Base-by-base conservation (phyloP, 2,329 filamentous ascomycete species). In the Ceratocystis huliohia region DNA sequence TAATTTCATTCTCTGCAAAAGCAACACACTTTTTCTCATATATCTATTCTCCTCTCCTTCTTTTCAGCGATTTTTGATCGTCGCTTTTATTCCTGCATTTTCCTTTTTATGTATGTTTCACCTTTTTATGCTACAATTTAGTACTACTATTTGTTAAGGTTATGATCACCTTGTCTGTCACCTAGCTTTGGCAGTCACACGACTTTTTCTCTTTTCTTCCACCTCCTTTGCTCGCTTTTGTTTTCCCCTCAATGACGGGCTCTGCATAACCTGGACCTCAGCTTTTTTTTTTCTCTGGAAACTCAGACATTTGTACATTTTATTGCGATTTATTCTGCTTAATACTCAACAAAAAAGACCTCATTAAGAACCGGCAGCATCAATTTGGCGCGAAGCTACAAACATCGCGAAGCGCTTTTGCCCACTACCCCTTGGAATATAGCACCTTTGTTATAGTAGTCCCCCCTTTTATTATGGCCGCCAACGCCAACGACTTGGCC, bases 401-500 rank as follows among this genome's bases (percentile, higher is more conserved):
- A 50, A 13, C 20, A 50, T 50, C 48, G 48, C 48, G n/a, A 50
- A 22, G 48, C 48, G 48, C 48, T 22, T 50, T 22, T 50, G 3
- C 20, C 48, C 20, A 50, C 20, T 22, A 48, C 46, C 46, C 46
- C 46, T 22, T 30, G 22, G 13, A 57, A 57, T 20, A 57, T 57
- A 57, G 22, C 5, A 57, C 22, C 37, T 57, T 5, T 33, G n/a
- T 57, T 57, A 57, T 57, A 57, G 53, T 5, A 30, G 22, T 57
- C 22, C 61, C 44, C 41, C 22, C 50, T 41, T 25, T 30, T 64
- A 70, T 69, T 66, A 80, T 79, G 78, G 73, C 76, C 61, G 73
- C 74, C 20, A 76, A 77, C 63, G 73, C 74, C 67, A 72, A 73
- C 67, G 74, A 73, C 67, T 71, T 75, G 37, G 72, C 72, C 63